Evolutionary conservation across 768 basidiomycete genomes (phyloP).

Genomic region (Boletus reticuloceps): DNA sequence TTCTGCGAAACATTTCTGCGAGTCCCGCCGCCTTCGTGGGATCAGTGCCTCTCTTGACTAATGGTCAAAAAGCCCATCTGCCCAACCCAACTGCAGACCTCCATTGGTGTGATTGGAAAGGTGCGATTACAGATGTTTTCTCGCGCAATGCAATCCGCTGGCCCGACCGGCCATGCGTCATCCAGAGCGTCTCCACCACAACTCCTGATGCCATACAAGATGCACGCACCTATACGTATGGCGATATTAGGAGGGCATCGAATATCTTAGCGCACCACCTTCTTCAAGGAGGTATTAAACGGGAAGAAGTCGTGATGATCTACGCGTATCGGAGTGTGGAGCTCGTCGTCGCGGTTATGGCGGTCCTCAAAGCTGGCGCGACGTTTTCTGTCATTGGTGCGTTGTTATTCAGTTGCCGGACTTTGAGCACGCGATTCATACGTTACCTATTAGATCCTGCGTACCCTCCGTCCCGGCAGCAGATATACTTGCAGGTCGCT

Average conservation of each 20-base stretch:
- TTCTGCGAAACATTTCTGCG: constrained; percentile 68
- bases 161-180: constrained; percentile 85
- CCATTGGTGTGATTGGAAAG: constrained; percentile 97
- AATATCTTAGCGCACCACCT: constrained; percentile 92
- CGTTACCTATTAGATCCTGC: constrained; percentile 70
- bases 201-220: constrained; percentile 44
- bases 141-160: constrained; percentile 76
- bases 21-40: constrained; percentile 73
- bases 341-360: constrained; percentile 96
- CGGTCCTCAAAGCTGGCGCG: constrained; percentile 91
- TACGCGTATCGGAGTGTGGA: constrained; percentile 97
- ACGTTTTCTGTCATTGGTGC: constrained; percentile 96
- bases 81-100: constrained; percentile 87
- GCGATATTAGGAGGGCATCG: constrained; percentile 75
- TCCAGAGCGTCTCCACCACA: constrained; percentile 63
- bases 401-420: constrained; percentile 23
- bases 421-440: background rate
- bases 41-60: constrained; percentile 75
- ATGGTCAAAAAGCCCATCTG: constrained; percentile 62
- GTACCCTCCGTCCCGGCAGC: constrained; percentile 91
- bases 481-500: constrained; percentile 89
- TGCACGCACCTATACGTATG: constrained; percentile 68
- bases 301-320: constrained; percentile 97
- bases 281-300: constrained; percentile 77
- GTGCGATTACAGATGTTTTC: constrained; percentile 95